Evolutionary conservation across 208 protist species (phyloP), one percentile per base, ranked within the genome.

Genomic region (Hexamita inflata): DNA sequence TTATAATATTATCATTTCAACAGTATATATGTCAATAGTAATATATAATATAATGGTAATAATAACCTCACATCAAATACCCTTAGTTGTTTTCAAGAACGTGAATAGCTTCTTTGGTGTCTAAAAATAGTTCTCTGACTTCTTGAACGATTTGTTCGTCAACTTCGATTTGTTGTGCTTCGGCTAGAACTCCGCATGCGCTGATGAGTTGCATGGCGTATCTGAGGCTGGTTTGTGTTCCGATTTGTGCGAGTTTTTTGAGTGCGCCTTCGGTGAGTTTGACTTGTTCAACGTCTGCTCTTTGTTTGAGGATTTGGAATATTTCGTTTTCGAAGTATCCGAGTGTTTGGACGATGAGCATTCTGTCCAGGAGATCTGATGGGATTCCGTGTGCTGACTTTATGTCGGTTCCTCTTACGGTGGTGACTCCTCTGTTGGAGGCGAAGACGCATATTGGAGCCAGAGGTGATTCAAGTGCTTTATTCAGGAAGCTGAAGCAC

Each of bases 371-470:
- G 58, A 99, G 81, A 87, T 99, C 97, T 19, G 94, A 89, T 28
- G 97, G 97, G 49, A 99, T 96, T 58, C 97, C 97, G 83, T 99
- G 96, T 39, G 96, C 94, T 32, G 94, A 86, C 15, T 85, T 67
- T 34, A 98, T 93, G 45, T 97, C 94, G 0, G 95, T 98, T 41
- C 95, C 95, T 64, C 93, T 58, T 0, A 88, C 75, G 11, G 49
- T 87, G 83, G 88, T 95, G 59, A 92, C 90, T 26, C 95, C 96
- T 61, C 97, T 81, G 83, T 99, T 99, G 58, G 97, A 99, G 45
- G 97, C 97, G 80, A 99, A 98, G 75, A 99, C 95, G 58, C 99
- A 94, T 61, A 99, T 97, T 34, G 97, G 97, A 29, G 97, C 94
- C 2, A 98, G 84, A 0, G 90, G 93, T 0, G 92, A 97, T 81